Evolutionary conservation across 2,329 filamentous ascomycete genomes (phyloP), one percentile per base, ranked within the genome.

Genomic region (Clarireedia paspali): DNA sequence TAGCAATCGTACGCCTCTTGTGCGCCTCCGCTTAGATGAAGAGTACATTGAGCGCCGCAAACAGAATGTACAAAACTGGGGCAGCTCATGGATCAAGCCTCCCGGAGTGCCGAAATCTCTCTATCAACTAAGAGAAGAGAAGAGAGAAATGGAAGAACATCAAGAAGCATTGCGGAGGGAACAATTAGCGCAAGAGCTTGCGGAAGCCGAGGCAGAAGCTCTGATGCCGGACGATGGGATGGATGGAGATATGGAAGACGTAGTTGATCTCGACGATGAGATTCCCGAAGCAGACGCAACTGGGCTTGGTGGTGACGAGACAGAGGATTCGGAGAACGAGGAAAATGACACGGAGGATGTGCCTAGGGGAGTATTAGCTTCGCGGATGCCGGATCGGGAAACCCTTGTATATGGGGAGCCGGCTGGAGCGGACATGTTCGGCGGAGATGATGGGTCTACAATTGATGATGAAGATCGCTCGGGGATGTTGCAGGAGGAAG

Each of bases 61-160:
- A 66, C 74, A 82, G 48, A 90, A 92, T 62, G 87, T 97, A 30
- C 82, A 87, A 48, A 88, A 91, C 66, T 96, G 95, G 68, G 94
- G 94, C 58, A 88, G 85, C 62, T 82, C 81, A 46, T 99, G 94
- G 94, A 85, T 99, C 55, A 88, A 87, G 57, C 94, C 94, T 0
- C 91, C 90, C 0, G 94, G 92, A 6, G 80, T 96, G 55, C 71
- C 83, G 56, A 99, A 97, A 77, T 96, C 92, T 1, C 82, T 96
- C 58, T 86, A 95, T 68, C 91, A 95, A 60, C 82, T 91, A 73
- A 85, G 88, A 44, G 94, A 99, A 72, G 94, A 99, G 74, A 84
- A 86, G 62, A 82, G 88, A 10, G 94, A 99, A 74, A 81, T 88
- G 55, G 87, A 92, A 68, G 94, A 99, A 71, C 88, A 91, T 58